phyloP scores from a whole-genome alignment of 306 rosid genomes.

The Quercus cerris region DNA sequence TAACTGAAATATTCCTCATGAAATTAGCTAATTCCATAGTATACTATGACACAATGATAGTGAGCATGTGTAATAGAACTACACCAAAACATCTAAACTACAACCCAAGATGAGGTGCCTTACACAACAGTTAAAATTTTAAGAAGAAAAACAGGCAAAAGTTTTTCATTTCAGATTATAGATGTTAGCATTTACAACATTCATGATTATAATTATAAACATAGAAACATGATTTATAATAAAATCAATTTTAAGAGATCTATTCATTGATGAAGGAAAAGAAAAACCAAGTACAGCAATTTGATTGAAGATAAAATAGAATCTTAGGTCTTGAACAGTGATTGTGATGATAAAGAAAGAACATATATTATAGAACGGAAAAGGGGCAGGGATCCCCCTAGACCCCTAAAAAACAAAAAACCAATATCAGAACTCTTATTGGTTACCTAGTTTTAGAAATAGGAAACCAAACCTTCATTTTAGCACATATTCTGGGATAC shows the following conservation, averaged over 20 bases:
- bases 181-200: not conserved
- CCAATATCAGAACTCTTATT: not conserved
- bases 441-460: not conserved
- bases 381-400: not conserved
- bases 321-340: not conserved
- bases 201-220: not conserved
- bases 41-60: not conserved
- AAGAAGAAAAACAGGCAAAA: not conserved
- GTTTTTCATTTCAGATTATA: not conserved
- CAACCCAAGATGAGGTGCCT: not conserved
- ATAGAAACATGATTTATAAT: not conserved
- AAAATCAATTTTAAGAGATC: not conserved
- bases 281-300: not conserved
- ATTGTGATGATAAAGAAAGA: not conserved
- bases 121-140: not conserved
- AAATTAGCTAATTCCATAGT: constrained; percentile 7
- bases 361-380: not conserved
- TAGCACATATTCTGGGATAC: not conserved
- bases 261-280: not conserved
- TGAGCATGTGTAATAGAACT: not conserved
- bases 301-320: not conserved
- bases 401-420: not conserved
- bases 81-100: constrained; percentile 11
- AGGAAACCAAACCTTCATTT: not conserved
- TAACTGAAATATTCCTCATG: constrained; percentile 9